Evolutionary conservation across 164 flowering plant species (phyloP).

Genomic region (Aristolochia contorta): DNA sequence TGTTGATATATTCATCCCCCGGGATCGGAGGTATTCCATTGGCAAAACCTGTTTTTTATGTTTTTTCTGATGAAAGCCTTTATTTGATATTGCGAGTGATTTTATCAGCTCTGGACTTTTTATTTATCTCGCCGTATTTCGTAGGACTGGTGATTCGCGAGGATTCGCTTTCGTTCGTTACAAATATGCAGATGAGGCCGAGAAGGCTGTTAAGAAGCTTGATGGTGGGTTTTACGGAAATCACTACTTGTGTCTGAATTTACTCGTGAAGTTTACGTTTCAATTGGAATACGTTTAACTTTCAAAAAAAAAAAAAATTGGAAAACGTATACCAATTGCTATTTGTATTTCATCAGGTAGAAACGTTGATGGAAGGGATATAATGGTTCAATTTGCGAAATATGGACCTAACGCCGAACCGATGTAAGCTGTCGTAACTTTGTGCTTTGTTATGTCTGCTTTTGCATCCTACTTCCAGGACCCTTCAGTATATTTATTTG

Average conservation of each 20-base stretch:
- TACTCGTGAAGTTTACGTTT: not conserved
- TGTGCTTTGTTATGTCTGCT: not conserved
- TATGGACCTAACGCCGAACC: slow-evolving; percentile 70
- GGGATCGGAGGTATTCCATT: slow-evolving; percentile 53
- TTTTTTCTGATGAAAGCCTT: not conserved
- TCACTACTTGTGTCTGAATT: not conserved
- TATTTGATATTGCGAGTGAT: not conserved
- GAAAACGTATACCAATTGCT: not conserved
- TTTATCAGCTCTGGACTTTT: not conserved
- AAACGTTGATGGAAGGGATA: slow-evolving; percentile 63
- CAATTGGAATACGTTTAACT: not conserved
- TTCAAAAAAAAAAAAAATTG: too few relatives aligned
- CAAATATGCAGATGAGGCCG: slow-evolving; percentile 68
- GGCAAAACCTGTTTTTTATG: not conserved
- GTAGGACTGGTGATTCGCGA: slow-evolving; percentile 71
- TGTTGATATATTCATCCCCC: slow-evolving; percentile 90
- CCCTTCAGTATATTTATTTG: not conserved
- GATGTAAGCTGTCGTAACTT: slow-evolving; percentile 30
- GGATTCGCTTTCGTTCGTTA: slow-evolving; percentile 76
- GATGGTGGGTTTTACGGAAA: slow-evolving; percentile 31
- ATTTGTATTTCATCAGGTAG: slow-evolving; percentile 25
- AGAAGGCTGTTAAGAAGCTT: slow-evolving; percentile 67
- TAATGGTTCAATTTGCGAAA: slow-evolving; percentile 75
- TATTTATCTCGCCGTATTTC: not conserved
- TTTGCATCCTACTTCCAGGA: not conserved